phyloP scores from a whole-genome alignment of 83 land plant genomes.

The Picea mariana region DNA sequence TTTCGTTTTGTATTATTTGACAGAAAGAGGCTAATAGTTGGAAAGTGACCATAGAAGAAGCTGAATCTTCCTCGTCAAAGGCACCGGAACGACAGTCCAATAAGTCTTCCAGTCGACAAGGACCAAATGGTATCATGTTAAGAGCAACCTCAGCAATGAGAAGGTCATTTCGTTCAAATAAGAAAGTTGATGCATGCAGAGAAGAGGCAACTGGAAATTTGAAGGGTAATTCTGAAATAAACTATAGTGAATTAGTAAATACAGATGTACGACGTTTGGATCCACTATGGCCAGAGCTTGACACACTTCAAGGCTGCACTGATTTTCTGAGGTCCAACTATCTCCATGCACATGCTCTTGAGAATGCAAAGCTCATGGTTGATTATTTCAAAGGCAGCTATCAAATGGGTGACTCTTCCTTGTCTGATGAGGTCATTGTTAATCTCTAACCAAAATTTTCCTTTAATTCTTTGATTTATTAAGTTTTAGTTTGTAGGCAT shows the following conservation, averaged over 20 bases:
- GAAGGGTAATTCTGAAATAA: background rate
- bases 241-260: background rate
- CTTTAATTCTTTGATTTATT: too few species aligned
- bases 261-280: background rate
- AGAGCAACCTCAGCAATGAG: slow-evolving; percentile 11
- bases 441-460: background rate
- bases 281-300: slow-evolving; percentile 42
- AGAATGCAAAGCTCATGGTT: slow-evolving; percentile 36
- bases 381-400: slow-evolving; percentile 49
- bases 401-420: slow-evolving; percentile 47
- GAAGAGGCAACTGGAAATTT: background rate
- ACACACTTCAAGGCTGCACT: slow-evolving; percentile 43
- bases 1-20: too few species aligned
- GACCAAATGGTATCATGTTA: background rate
- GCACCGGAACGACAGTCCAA: background rate
- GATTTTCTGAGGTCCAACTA: slow-evolving; percentile 38
- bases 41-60: slow-evolving; percentile 6
- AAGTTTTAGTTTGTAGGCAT: background rate
- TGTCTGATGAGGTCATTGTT: slow-evolving; percentile 36
- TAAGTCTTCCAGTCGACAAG: background rate
- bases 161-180: background rate
- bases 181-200: slow-evolving; percentile 11
- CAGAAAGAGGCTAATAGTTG: slow-evolving; percentile 10
- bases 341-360: slow-evolving; percentile 33
- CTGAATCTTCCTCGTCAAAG: slow-evolving; percentile 1